These are phyloP conservation scores for Scutellaria galericulata DNA, from an alignment of 257 asterid species.

Conservation along the genomic window DNA sequence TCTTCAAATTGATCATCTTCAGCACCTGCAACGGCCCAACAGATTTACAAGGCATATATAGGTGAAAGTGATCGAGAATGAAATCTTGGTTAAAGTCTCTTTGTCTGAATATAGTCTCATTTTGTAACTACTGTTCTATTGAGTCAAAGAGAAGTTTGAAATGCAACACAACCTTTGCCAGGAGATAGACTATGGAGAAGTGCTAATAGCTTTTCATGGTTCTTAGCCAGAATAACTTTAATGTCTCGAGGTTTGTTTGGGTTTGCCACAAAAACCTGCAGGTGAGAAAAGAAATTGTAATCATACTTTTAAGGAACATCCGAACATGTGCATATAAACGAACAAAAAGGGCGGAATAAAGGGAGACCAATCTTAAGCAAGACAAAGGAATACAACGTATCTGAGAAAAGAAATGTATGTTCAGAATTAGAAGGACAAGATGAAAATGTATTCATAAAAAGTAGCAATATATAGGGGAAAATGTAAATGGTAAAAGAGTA, in stretches of 20 bases:
- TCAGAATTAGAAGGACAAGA: slow-evolving; percentile 24
- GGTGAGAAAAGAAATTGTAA: slow-evolving; percentile 19
- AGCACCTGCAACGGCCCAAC: slow-evolving; percentile 58
- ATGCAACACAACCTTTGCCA: slow-evolving; percentile 68
- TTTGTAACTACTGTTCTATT: not conserved
- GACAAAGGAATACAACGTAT: not conserved
- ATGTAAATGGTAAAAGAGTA: slow-evolving; percentile 26
- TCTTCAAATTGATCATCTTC: slow-evolving; percentile 96
- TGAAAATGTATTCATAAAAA: slow-evolving; percentile 8
- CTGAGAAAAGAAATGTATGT: not conserved
- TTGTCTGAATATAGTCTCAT: not conserved
- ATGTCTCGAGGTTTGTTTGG: slow-evolving; percentile 94
- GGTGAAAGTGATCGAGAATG: not conserved
- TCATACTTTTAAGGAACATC: not conserved
- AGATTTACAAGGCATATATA: slow-evolving; percentile 22
- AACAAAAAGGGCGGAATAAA: not conserved
- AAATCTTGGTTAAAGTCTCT: slow-evolving; percentile 12
- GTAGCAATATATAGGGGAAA: slow-evolving; percentile 10
- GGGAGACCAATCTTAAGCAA: not conserved
- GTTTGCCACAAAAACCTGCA: slow-evolving; percentile 96
- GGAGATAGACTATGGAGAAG: slow-evolving; percentile 74
- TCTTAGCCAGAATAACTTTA: slow-evolving; percentile 82
- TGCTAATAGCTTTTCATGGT: slow-evolving; percentile 74
- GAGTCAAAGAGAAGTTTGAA: slow-evolving; percentile 4
- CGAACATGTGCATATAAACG: slow-evolving; percentile 4